Percentiles rank a stretch among this genome's conserved stretches.
Evolutionary conservation across 306 rosid genomes (phyloP).

Genomic region (Pterocarpus macrocarpus): DNA sequence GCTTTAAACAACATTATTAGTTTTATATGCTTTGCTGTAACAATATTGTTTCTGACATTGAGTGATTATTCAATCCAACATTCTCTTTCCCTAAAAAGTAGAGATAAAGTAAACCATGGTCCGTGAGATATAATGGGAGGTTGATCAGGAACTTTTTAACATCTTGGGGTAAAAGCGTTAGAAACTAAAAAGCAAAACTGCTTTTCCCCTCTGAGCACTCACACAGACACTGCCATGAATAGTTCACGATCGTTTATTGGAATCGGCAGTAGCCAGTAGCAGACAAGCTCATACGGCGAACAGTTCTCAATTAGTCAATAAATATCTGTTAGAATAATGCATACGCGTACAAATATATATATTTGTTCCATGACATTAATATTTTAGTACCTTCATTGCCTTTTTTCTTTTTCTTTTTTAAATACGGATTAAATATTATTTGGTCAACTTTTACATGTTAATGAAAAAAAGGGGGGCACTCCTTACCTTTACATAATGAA

Average conservation of each 20-base stretch:
- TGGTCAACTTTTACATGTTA: too few relatives aligned
- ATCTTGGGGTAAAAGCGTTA: constrained; percentile 21
- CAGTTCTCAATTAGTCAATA: constrained; percentile 1
- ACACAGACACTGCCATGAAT: constrained; percentile 34
- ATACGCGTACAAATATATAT: too few relatives aligned
- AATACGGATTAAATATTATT: too few relatives aligned
- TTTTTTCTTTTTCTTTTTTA: too few relatives aligned
- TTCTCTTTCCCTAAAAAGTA: constrained; percentile 59
- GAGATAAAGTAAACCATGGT: constrained; percentile 51
- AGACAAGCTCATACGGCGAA: constrained; percentile 34
- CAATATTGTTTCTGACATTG: constrained; percentile 28
- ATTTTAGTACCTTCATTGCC: too few relatives aligned
- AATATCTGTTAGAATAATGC: too few relatives aligned
- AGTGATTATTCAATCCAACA: constrained; percentile 53
- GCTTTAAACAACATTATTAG: neutral
- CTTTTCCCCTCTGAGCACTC: constrained; percentile 31
- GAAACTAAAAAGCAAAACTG: constrained; percentile 39
- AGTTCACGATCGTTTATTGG: constrained; percentile 30
- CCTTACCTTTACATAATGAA: too few relatives aligned
- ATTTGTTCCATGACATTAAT: too few relatives aligned
- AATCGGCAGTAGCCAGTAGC: constrained; percentile 16
- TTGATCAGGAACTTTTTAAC: constrained; percentile 57
- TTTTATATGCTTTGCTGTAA: neutral
- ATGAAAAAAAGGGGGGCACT: too few relatives aligned
- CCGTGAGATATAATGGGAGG: constrained; percentile 52